Percentiles rank a stretch among this genome's conserved stretches.
Conservation (phyloP, 768 basidiomycete genomes). For the Guyanaporus albipodus region DNA sequence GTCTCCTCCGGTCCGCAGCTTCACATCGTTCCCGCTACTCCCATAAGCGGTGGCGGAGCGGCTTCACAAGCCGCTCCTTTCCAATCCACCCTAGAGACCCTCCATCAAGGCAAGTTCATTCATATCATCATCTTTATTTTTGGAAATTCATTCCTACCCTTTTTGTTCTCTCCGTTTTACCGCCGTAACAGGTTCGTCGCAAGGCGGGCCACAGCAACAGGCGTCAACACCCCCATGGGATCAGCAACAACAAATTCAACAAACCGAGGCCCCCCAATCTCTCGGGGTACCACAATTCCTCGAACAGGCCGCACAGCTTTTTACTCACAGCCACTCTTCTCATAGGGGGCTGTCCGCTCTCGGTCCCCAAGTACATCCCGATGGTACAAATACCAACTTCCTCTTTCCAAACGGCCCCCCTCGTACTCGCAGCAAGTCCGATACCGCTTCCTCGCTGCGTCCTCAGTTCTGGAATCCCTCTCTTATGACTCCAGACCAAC, state of each 20-base stretch:
- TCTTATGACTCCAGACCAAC: slow-evolving; percentile 36
- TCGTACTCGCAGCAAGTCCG: slow-evolving; percentile 57
- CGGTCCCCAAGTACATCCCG: slow-evolving; percentile 30
- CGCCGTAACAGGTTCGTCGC: slow-evolving; percentile 29
- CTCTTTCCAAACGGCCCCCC: slow-evolving; percentile 37
- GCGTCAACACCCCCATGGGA: slow-evolving; percentile 33
- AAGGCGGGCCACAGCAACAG: slow-evolving; percentile 33
- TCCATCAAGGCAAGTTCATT: slow-evolving; percentile 51
- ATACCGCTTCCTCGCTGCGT: slow-evolving; percentile 47
- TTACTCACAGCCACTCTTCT: slow-evolving; percentile 33
- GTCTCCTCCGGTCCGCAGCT: slow-evolving; percentile 55
- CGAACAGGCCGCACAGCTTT: slow-evolving; percentile 30
- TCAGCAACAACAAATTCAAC: slow-evolving; percentile 36
- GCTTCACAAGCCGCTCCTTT: slow-evolving; percentile 47
- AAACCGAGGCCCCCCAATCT: slow-evolving; percentile 28
- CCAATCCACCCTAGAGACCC: slow-evolving; percentile 45
- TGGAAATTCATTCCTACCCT: slow-evolving; percentile 29
- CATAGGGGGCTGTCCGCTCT: slow-evolving; percentile 36
- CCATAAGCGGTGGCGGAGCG: slow-evolving; percentile 59
- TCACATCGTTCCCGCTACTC: slow-evolving; percentile 81
- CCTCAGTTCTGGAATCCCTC: slow-evolving; percentile 49
- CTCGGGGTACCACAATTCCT: slow-evolving; percentile 30
- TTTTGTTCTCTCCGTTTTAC: slow-evolving; percentile 25
- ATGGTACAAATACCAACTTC: slow-evolving; percentile 36
- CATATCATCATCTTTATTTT: slow-evolving; percentile 31